Base-by-base conservation (phyloP, 768 basidiomycete species). In the Leccinum disarticulatum region DNA sequence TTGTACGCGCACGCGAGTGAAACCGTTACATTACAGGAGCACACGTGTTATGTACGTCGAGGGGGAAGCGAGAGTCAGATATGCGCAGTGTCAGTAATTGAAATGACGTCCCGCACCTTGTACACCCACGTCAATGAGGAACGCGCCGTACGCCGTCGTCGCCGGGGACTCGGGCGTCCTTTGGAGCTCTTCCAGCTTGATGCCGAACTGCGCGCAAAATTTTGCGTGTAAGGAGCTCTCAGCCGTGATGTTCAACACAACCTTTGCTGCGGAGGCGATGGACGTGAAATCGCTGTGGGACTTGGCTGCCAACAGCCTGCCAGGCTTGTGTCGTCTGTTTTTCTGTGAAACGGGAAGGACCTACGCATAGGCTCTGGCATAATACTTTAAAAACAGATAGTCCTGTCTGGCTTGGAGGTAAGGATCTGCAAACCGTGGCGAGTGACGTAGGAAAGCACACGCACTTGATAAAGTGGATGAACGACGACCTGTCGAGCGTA, bases 391-490 rank as follows among this genome's bases (percentile, higher is more conserved):
- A 72, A 90, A 93, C 48, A 81, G 79, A 68, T 93, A 92, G 67
- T 93, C 92, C 64, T 94, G 93, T 64, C 90, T 91, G 62, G 6
- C 2, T 9, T 0, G 0, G 27, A 14, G 17, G 35, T 58, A 14
- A 60, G 36, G 10, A 38, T 38, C 36, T 38, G 15, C 15, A 17
- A 6, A 38, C 36, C 15, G 36, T 38, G 15, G 0, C 36, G 36
- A 17, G 36, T 17, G 36, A 17, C 15, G 15, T 38, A 38, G 36
- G 51, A 46, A 49, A 27, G 14, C 6, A 17, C 6, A 64, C 85
- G 54, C 58, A 92, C 90, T 87, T 88, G 73, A 96, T 87, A 70
- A 95, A 97, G 67, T 94, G 87, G 14, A 89, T 67, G 71, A 96
- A 98, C 25, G 80, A 75, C 19, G 83, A 77, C 41, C 73, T 75